Evolutionary conservation across 208 protist species (phyloP), one percentile per base, ranked within the genome.

Genomic region (Leishmania gerbilli): DNA sequence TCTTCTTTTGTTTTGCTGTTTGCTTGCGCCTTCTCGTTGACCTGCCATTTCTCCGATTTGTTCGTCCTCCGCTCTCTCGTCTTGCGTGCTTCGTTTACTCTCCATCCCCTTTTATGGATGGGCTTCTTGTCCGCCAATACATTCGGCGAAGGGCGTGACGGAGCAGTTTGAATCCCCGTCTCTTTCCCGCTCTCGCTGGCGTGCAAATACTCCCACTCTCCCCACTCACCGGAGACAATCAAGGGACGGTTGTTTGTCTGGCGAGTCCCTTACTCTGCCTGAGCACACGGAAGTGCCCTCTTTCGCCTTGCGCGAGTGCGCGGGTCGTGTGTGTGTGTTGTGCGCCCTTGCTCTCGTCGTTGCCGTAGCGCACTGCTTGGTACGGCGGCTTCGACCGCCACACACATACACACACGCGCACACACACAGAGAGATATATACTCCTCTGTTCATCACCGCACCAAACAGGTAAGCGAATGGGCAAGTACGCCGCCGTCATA

Each of bases 401-500:
- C 34, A 34, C 64, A 34, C 34, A 69, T 6, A 68, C 67, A 21
- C 40, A 47, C 67, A n/a, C 67, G 1, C 67, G 5, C 67, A n/a
- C 40, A 71, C 40, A 47, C 1, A 37, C 1, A 37, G 0, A 37
- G 0, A 37, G 0, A 37, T 37, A 40, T 6, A 45, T 42, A 69
- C 17, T 19, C 34, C 31, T 56, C 37, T 42, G 67, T 17, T 24
- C 1, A 71, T 71, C 67, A 24, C n/a, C 47, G 47, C 49, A 83
- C 34, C 4, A 8, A 24, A 42, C 2, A 58, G 27, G 47, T 5
- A 51, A 40, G 62, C 21, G 42, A 42, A 90, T 98, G 95, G 95
- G 95, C 13, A 98, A 98, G 84, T 96, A 98, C 79, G 95, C 95
- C 11, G 87, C 92, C 55, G 84, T 98, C 37, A 89, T 99, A 31